phyloP scores from a whole-genome alignment of 2,329 filamentous ascomycete genomes.

The Alternaria sp. region DNA sequence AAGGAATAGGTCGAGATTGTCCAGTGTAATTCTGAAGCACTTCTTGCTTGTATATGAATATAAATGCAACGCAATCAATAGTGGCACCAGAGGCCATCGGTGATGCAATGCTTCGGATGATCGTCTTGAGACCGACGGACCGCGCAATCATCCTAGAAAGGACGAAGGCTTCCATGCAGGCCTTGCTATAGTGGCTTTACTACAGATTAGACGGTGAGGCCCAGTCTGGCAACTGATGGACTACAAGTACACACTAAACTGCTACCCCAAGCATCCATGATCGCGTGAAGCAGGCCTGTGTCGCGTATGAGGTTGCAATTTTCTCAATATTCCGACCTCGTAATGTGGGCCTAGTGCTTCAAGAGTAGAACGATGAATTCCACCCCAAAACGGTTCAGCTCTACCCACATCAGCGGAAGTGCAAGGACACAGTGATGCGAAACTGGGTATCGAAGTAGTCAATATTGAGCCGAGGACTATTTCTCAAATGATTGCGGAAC shows the following conservation, averaged over 20 bases:
- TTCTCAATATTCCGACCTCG: slow-evolving; percentile 18
- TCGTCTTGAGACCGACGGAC: slow-evolving; percentile 13
- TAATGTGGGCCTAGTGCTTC: slow-evolving; percentile 16
- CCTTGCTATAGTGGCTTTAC: background rate
- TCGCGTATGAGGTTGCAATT: slow-evolving; percentile 14
- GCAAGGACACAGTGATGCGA: background rate
- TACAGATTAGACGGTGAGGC: slow-evolving; percentile 2
- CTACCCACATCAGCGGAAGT: background rate
- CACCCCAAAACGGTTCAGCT: background rate
- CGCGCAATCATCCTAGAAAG: slow-evolving; percentile 16
- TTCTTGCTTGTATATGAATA: slow-evolving; percentile 13
- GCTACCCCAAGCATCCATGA: background rate
- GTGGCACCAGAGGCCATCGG: slow-evolving; percentile 10
- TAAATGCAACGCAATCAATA: slow-evolving; percentile 7
- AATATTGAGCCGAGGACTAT: background rate
- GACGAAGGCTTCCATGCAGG: slow-evolving; percentile 18
- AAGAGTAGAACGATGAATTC: background rate
- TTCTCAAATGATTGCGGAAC: background rate
- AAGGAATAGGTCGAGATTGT: background rate
- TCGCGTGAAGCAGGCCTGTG: background rate
- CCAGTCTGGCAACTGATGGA: background rate
- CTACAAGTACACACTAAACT: background rate
- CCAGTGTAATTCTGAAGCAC: background rate
- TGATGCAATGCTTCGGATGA: slow-evolving; percentile 23
- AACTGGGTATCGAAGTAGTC: background rate